These are phyloP conservation scores for Diplocarpon rosae DNA, from an alignment of 2,329 filamentous ascomycete genomes.

Conservation along the genomic window DNA sequence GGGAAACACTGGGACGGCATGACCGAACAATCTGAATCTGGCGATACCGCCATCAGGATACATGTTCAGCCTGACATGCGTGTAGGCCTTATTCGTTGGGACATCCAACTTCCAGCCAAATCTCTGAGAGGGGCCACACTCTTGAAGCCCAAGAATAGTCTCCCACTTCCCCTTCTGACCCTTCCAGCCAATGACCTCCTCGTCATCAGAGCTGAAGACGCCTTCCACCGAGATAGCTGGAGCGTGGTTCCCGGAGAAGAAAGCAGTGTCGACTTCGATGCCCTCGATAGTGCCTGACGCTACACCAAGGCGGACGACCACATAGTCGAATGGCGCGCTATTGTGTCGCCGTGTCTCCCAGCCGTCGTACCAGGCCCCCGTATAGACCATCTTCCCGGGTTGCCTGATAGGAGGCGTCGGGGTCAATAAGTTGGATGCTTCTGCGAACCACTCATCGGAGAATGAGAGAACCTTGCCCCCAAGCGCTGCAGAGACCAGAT, in stretches of 20 bases:
- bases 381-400: conserved; percentile 57
- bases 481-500: conserved; percentile 48
- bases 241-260: conserved; percentile 75
- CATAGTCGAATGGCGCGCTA: conserved; percentile 53
- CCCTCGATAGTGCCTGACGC: conserved; percentile 62
- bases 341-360: conserved; percentile 62
- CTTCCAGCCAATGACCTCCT: conserved; percentile 53
- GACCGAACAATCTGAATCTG: conserved; percentile 66
- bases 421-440: conserved; percentile 52
- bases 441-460: conserved; percentile 60
- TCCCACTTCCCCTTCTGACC: conserved; percentile 55
- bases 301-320: conserved; percentile 54
- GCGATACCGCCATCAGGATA: conserved; percentile 79
- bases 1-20: conserved; percentile 67
- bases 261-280: conserved; percentile 70
- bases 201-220: conserved; percentile 54
- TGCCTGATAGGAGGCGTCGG: conserved; percentile 52
- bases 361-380: conserved; percentile 61
- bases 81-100: conserved; percentile 56
- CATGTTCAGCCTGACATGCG: conserved; percentile 73
- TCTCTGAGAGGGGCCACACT: conserved; percentile 63
- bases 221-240: conserved; percentile 71
- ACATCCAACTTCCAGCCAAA: conserved; percentile 59
- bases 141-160: conserved; percentile 55
- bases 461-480: conserved; percentile 54